A percentile compares a stretch with the other conserved stretches of the same genome.
Conservation (phyloP, 345 rosid genomes). For the Hevea brasiliensis region DNA sequence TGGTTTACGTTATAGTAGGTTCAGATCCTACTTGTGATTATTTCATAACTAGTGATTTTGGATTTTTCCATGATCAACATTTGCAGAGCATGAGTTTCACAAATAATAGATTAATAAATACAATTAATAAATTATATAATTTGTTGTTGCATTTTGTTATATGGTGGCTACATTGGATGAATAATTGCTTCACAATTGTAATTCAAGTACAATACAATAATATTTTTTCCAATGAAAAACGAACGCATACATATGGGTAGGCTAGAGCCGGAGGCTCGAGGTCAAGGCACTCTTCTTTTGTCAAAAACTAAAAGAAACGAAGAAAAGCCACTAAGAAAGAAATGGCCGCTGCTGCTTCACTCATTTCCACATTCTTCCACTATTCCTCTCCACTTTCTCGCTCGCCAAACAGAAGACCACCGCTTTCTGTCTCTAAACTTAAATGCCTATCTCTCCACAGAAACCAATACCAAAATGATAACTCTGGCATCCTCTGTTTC, state of each 20-base stretch:
- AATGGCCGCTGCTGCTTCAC: slow-evolving; percentile 59
- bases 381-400: slow-evolving; percentile 36
- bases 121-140: too few species aligned
- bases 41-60: too few species aligned
- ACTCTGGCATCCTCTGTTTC: slow-evolving; percentile 7
- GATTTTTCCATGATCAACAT: too few species aligned
- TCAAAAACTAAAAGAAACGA: neutral
- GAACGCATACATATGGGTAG: neutral
- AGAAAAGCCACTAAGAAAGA: neutral
- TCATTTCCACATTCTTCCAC: slow-evolving; percentile 48
- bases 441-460: slow-evolving; percentile 11
- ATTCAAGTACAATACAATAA: neutral
- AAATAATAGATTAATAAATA: too few species aligned
- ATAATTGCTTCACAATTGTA: too few species aligned
- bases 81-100: too few species aligned
- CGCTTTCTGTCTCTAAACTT: neutral
- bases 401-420: slow-evolving; percentile 35
- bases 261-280: neutral
- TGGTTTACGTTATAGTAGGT: too few species aligned
- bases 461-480: neutral
- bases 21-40: too few species aligned
- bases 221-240: neutral
- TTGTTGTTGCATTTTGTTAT: too few species aligned
- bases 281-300: neutral
- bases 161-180: neutral